Percentiles rank a stretch among this genome's conserved stretches.
Evolutionary conservation across 2,329 filamentous ascomycete species (phyloP).

Genomic region (Thielaviopsis euricoi): DNA sequence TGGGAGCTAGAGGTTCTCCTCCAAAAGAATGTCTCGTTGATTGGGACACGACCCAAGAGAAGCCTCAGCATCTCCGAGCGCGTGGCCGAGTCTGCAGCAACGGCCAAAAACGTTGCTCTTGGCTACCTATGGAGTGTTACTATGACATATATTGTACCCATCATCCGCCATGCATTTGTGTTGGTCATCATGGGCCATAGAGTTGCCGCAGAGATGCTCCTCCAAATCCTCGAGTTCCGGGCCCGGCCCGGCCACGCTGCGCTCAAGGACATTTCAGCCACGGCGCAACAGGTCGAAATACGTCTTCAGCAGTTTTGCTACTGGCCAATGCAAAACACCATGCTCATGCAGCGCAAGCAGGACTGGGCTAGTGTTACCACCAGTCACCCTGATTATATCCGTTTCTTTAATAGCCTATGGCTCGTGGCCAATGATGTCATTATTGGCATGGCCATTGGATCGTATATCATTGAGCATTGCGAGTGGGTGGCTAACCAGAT

Average conservation of each 20-base stretch:
- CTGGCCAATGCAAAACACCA: slow-evolving; percentile 94
- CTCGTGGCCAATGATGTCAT: slow-evolving; percentile 97
- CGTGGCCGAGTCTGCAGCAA: slow-evolving; percentile 83
- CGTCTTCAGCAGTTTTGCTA: slow-evolving; percentile 96
- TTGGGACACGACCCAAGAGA: slow-evolving; percentile 66
- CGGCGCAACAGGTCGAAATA: slow-evolving; percentile 93
- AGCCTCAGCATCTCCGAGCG: slow-evolving; percentile 85
- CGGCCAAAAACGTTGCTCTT: slow-evolving; percentile 60
- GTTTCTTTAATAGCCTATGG: slow-evolving; percentile 98
- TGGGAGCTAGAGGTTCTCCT: slow-evolving; percentile 74
- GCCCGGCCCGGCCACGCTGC: slow-evolving; percentile 62
- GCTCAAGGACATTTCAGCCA: slow-evolving; percentile 88
- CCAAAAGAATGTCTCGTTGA: slow-evolving; percentile 75
- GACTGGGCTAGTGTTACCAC: slow-evolving; percentile 94
- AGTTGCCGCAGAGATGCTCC: slow-evolving; percentile 59
- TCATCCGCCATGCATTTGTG: slow-evolving; percentile 59
- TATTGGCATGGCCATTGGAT: slow-evolving; percentile 89
- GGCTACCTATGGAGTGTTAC: slow-evolving; percentile 54
- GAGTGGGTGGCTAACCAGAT: slow-evolving; percentile 69
- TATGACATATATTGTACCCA: slow-evolving; percentile 60
- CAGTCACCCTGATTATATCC: slow-evolving; percentile 92
- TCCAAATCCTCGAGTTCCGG: slow-evolving; percentile 73
- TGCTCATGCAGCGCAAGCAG: slow-evolving; percentile 69
- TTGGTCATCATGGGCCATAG: slow-evolving; percentile 64
- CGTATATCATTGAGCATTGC: slow-evolving; percentile 92